Conservation (phyloP, 2,329 filamentous ascomycete genomes). For the Knoxdaviesia capensis region DNA sequence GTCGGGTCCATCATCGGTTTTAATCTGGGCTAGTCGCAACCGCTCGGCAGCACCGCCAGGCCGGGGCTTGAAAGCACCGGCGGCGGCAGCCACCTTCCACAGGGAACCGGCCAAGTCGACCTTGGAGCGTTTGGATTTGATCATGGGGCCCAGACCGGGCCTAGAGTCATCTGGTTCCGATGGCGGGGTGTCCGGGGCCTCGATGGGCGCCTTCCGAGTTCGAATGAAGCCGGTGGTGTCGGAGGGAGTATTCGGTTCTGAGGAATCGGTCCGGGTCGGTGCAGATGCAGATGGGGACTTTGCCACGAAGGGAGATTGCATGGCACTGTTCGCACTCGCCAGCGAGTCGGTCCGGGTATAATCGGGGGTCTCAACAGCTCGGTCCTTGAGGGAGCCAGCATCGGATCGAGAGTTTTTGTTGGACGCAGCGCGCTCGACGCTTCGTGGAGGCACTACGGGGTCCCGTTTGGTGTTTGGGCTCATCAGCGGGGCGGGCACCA, state of each 20-base stretch:
- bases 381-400: conserved; percentile 5
- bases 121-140: conserved; percentile 57
- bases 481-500: conserved; percentile 38
- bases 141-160: conserved; percentile 80
- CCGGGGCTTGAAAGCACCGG: conserved; percentile 57
- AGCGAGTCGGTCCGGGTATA: conserved; percentile 3
- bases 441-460: conserved; percentile 25
- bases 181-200: background rate
- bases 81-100: conserved; percentile 57
- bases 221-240: conserved; percentile 5
- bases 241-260: conserved; percentile 7
- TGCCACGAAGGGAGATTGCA: background rate
- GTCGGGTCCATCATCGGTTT: conserved; percentile 51
- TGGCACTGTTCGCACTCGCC: conserved; percentile 4
- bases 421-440: conserved; percentile 25
- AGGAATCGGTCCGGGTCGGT: too few relatives aligned
- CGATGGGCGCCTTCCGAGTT: background rate
- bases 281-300: too few relatives aligned
- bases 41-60: conserved; percentile 73
- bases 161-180: conserved; percentile 21
- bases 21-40: conserved; percentile 40
- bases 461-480: conserved; percentile 26
- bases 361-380: conserved; percentile 2
- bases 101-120: conserved; percentile 57
- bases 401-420: conserved; percentile 19